These are phyloP conservation scores for Nicotiana rustica DNA, from an alignment of 305 asterid species.

Conservation along the genomic window DNA sequence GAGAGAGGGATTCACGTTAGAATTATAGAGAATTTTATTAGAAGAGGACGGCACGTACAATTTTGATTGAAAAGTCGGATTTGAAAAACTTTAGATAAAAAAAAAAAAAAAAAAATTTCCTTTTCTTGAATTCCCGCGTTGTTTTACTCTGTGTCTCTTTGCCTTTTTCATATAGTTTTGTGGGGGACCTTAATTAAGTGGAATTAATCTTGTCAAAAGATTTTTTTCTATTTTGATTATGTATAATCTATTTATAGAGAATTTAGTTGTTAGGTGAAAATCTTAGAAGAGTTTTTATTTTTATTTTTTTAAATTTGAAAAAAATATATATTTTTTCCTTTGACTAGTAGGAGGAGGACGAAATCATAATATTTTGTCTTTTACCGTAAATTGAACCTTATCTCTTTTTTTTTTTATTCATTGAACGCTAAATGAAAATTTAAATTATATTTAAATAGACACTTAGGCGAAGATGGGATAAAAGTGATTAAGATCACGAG, in stretches of 20 bases:
- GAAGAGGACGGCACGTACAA: slow-evolving; percentile 47
- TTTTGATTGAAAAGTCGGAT: neutral
- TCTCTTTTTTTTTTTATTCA: too few relatives aligned
- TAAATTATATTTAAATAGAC: too few relatives aligned
- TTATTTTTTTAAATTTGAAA: too few relatives aligned
- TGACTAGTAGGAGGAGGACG: too few relatives aligned
- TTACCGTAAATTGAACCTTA: too few relatives aligned
- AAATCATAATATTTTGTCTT: too few relatives aligned
- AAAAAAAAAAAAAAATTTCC: neutral
- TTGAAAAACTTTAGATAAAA: neutral
- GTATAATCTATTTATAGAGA: too few relatives aligned
- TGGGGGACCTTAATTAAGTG: neutral
- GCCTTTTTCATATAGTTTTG: neutral
- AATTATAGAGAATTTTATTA: neutral
- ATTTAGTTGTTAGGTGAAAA: neutral
- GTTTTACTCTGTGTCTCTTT: neutral
- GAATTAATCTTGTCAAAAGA: neutral
- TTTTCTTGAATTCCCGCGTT: slow-evolving; percentile 22
- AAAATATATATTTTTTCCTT: neutral
- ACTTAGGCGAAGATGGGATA: too few relatives aligned
- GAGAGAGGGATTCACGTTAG: slow-evolving; percentile 31
- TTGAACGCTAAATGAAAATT: too few relatives aligned
- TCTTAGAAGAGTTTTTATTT: neutral
- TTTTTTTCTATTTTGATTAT: neutral
- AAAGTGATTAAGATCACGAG: too few relatives aligned